phyloP scores from a whole-genome alignment of 2,329 filamentous ascomycete species.

The Cladorrhinum sp. region DNA sequence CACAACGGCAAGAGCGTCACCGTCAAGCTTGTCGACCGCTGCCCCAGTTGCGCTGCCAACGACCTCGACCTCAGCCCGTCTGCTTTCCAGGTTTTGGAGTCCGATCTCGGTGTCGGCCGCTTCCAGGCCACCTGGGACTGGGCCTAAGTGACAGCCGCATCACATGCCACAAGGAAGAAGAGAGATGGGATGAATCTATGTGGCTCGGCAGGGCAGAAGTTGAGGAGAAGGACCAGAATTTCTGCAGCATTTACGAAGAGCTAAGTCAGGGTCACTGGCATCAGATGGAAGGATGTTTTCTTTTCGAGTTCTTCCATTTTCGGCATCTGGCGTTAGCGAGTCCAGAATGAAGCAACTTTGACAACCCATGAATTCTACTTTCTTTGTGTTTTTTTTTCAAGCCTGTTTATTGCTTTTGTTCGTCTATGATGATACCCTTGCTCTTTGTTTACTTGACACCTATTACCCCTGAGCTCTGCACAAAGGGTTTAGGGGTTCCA shows the following conservation, averaged over 20 bases:
- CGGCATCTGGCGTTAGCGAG: neutral
- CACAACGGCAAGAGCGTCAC: constrained; percentile 41
- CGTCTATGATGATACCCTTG: too few relatives aligned
- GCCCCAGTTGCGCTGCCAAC: constrained; percentile 36
- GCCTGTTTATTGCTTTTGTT: too few relatives aligned
- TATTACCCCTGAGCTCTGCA: too few relatives aligned
- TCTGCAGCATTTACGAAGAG: neutral
- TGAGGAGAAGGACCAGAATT: neutral
- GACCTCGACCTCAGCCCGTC: constrained; percentile 37
- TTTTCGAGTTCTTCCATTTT: neutral
- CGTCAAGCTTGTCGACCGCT: constrained; percentile 61
- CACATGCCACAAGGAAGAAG: neutral
- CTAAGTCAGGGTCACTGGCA: neutral
- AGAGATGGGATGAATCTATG: neutral
- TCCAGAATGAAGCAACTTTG: neutral
- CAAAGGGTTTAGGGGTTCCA: too few relatives aligned
- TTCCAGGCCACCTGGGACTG: constrained; percentile 32
- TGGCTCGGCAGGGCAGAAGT: neutral
- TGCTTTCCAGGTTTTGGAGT: constrained; percentile 41
- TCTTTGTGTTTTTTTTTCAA: too few relatives aligned
- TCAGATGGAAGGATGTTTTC: neutral
- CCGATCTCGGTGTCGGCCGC: constrained; percentile 36
- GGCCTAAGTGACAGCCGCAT: constrained; percentile 13
- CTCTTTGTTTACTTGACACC: too few relatives aligned
- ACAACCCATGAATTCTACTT: neutral